Conservation (phyloP, 2,329 filamentous ascomycete genomes). For the Zymoseptoria passerinii region DNA sequence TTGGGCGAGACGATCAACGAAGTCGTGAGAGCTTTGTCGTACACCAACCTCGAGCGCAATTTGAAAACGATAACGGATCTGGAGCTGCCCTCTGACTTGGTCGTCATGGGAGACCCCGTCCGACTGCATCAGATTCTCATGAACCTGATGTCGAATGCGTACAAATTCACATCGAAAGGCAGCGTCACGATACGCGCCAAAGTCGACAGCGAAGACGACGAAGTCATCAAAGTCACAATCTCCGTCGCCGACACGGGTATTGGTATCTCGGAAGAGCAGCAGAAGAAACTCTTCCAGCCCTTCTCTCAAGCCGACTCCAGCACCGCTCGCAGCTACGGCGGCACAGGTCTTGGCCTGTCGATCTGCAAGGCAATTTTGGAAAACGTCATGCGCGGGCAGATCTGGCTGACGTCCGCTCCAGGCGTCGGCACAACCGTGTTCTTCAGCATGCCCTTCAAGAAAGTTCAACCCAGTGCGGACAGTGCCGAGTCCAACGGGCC, state of each 20-base stretch:
- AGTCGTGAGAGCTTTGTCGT: constrained; percentile 54
- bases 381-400: constrained; percentile 80
- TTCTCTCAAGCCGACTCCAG: constrained; percentile 90
- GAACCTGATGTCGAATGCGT: constrained; percentile 84
- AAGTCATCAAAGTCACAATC: constrained; percentile 67
- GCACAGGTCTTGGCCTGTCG: constrained; percentile 80
- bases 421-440: constrained; percentile 62
- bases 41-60: constrained; percentile 54
- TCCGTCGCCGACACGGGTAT: constrained; percentile 88
- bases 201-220: constrained; percentile 61
- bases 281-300: constrained; percentile 80
- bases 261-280: constrained; percentile 73
- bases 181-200: constrained; percentile 75
- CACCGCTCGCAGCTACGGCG: constrained; percentile 83
- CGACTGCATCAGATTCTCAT: constrained; percentile 50
- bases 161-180: constrained; percentile 86
- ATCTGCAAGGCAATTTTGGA: constrained; percentile 94
- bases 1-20: constrained; percentile 53
- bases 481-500: constrained; percentile 7
- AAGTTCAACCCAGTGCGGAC: constrained; percentile 44
- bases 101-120: constrained; percentile 45
- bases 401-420: constrained; percentile 70
- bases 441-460: constrained; percentile 80
- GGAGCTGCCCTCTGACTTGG: constrained; percentile 47
- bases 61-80: constrained; percentile 50